Conservation (phyloP, 116 monocot species). For the Posidonia oceanica region DNA sequence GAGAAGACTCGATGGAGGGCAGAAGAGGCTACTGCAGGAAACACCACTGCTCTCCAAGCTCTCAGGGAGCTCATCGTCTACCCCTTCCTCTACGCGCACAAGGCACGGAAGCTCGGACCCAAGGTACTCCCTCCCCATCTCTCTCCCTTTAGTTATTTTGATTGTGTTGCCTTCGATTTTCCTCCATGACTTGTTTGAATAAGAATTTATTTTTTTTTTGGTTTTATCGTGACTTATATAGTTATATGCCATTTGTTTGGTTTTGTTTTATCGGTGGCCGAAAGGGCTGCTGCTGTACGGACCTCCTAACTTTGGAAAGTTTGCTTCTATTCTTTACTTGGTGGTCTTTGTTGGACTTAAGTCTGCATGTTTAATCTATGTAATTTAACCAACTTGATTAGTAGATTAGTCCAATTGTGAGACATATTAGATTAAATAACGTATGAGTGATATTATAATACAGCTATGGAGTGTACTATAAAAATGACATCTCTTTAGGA, state of each 20-base stretch:
- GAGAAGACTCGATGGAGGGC: constrained; percentile 31
- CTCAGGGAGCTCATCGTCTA: constrained; percentile 68
- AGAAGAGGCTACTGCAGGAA: constrained; percentile 67
- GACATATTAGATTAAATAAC: no score
- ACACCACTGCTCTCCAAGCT: constrained; percentile 42
- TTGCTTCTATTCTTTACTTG: background rate
- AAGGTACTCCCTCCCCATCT: constrained; percentile 32
- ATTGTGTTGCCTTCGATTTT: no score
- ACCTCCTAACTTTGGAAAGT: constrained; percentile 93
- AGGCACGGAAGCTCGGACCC: constrained; percentile 51
- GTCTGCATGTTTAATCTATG: no score
- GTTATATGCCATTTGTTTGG: constrained; percentile 9
- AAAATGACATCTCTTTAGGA: no score
- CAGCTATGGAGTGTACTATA: no score
- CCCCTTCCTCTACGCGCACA: constrained; percentile 53
- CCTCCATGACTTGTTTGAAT: no score
- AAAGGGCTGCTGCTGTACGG: constrained; percentile 85
- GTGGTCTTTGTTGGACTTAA: no score
- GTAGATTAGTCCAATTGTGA: no score
- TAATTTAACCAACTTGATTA: no score
- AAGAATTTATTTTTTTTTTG: background rate
- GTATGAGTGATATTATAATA: no score
- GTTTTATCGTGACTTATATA: background rate
- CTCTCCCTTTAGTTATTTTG: no score
- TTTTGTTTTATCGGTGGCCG: constrained; percentile 52